Evolutionary conservation across 108 stramenopile genomes (phyloP).

Genomic region (Mediolabrus comicus): DNA sequence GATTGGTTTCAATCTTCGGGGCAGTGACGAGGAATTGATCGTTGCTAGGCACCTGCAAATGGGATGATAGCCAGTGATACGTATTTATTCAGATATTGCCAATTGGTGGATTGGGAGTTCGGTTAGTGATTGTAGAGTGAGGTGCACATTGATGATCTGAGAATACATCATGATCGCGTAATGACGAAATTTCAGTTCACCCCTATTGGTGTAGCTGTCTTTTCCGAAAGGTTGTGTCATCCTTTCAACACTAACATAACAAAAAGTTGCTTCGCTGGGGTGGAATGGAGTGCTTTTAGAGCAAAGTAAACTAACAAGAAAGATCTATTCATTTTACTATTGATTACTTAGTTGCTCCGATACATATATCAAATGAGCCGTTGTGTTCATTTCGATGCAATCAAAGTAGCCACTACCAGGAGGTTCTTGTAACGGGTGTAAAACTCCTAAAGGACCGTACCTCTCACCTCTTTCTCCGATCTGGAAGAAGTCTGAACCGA

Average conservation of each 20-base stretch:
- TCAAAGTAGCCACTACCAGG: constrained; percentile 13
- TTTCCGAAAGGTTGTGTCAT: not conserved
- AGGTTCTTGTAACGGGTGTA: constrained; percentile 4
- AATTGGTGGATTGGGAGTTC: not conserved
- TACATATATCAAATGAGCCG: not conserved
- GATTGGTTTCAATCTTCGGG: not conserved
- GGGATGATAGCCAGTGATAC: not conserved
- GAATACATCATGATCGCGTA: too few species aligned
- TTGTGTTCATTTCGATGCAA: constrained; percentile 5
- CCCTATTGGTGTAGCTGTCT: not conserved
- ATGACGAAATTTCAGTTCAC: too few species aligned
- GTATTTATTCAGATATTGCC: not conserved
- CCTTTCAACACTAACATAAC: too few species aligned
- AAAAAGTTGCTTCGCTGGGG: too few species aligned
- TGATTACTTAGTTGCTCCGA: not conserved
- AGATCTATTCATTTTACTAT: not conserved
- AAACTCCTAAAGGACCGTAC: constrained; percentile 16
- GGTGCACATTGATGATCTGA: too few species aligned
- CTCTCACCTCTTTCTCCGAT: constrained; percentile 1
- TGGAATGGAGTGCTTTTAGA: not conserved
- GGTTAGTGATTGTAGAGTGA: too few species aligned
- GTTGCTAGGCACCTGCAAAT: not conserved
- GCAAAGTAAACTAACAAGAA: too few species aligned
- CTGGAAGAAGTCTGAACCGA: constrained; percentile 19
- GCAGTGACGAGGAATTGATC: not conserved